Base-by-base conservation (phyloP, 202 grass and related monocot species). In the Cymbopogon flexuosus region DNA sequence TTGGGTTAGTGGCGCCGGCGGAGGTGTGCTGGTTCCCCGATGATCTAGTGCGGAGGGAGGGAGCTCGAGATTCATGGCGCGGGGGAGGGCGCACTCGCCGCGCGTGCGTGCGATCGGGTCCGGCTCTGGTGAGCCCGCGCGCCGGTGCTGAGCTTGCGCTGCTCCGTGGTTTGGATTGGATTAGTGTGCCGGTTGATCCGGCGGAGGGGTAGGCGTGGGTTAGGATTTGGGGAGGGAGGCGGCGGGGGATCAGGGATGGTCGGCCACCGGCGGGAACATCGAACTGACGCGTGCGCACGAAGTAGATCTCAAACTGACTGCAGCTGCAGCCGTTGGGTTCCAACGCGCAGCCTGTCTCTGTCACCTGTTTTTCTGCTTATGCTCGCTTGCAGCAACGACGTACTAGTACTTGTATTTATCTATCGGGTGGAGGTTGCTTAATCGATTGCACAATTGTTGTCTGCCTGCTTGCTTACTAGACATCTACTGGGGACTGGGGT, bases 231-330 rank as follows among this genome's bases (percentile, higher is more conserved):
- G 24, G 4, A 51, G 15, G 23, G 35, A 41, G 18, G 34, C 47
- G 37, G 58, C 15, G 15, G 46, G 8, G 37, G 37, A 37, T 37
- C 6, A 27, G 36, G 59, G 58, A 47, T 78, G 27, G 30, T 42
- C 12, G 11, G 11, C 42, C 12, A 69, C 31, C 13, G 47, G 31
- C 36, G 70, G 37, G 14, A 72, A 31, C 35, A 10, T 61, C 40
- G 14, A 72, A 65, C 51, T 81, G 78, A 42, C 29, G 4, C 42
- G n/a, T 13, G 39, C 4, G 22, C 63, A 6, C 42, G 65, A 51
- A 70, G 64, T 78, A 78, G 78, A 85, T 89, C 82, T 67, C 74
- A 78, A 41, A 65, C 39, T 65, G 58, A 40, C 27, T 49, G 37
- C 10, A 49, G 31, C 58, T n/a, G 36, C 57, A 12, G 58, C 65